Evolutionary conservation across 179 eudicot species (phyloP), one percentile per base, ranked within the genome.

Genomic region (Patellifolia procumbens): DNA sequence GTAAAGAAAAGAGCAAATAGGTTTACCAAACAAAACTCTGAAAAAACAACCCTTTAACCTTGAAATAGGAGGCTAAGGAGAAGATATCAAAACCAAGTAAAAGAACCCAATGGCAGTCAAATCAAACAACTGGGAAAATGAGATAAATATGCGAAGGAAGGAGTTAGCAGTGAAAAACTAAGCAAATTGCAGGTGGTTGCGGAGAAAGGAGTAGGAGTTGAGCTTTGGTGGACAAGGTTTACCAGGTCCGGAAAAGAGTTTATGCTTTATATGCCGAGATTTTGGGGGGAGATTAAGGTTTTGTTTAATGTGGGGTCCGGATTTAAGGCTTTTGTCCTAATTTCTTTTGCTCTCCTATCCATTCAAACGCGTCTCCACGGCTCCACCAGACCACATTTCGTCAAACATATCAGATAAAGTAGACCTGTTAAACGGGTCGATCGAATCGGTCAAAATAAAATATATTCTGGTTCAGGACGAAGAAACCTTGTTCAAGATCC

Each of bases 1-100:
- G 56, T 34, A 68, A 69, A n/a, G n/a, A n/a, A 59, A 51, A 34
- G 22, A 46, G 26, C 68, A 55, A 46, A 68, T 28, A 68, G 67
- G n/a, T 55, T 39, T 22, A 66, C 55, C 42, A 16, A 52, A 42
- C 6, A 32, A 32, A 52, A 32, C 20, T 22, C 9, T 19, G 17
- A 19, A 39, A 56, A 58, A 72, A 19, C 49, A 56, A 56, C 7
- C 20, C 24, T 16, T 16, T 17, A 48, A 11, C 52, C 16, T 1
- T 13, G 17, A 48, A 48, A 10, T 16, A 48, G 45, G 9, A 39
- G 45, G 45, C 9, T n/a, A 7, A 39, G 45, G 9, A 39, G 45
- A 39, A 39, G 19, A 48, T 16, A 11, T 48, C 52, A 48, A 48
- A 48, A 12, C 52, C 19, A 48, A 15, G 4, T 11, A 8, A 46